Conservation (phyloP, 2,329 filamentous ascomycete species). For the Parafenestella ontariensis region DNA sequence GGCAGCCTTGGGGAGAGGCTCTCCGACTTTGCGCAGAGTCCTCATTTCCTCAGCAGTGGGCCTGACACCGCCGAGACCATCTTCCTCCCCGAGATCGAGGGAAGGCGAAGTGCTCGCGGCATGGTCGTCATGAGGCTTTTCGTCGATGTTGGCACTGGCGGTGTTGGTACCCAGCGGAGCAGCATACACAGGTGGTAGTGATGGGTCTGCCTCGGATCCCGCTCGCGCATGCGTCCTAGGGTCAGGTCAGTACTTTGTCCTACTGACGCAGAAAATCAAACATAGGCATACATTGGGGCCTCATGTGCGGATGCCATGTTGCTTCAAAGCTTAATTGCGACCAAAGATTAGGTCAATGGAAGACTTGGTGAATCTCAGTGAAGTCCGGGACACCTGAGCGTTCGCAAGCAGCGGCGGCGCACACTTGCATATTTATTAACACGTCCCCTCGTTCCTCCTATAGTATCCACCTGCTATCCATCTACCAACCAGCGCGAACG, state of each 20-base stretch:
- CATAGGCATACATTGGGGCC: conserved; percentile 34
- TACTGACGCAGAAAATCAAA: neutral
- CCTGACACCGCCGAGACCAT: conserved; percentile 41
- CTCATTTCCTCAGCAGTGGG: conserved; percentile 53
- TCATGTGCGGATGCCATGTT: conserved; percentile 38
- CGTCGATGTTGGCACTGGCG: conserved; percentile 24
- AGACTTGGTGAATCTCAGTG: conserved; percentile 3
- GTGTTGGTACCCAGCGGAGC: conserved; percentile 30
- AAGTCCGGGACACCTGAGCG: conserved; percentile 19
- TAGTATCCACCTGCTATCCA: conserved; percentile 6
- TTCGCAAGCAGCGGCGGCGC: conserved; percentile 11
- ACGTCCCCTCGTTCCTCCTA: conserved; percentile 11
- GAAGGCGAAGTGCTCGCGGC: conserved; percentile 22
- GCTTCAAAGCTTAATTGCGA: conserved; percentile 8
- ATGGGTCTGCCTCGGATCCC: conserved; percentile 37
- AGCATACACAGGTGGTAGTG: conserved; percentile 38
- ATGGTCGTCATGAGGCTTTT: conserved; percentile 20
- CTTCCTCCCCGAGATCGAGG: conserved; percentile 28
- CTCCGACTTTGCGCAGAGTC: conserved; percentile 55
- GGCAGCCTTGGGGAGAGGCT: conserved; percentile 55
- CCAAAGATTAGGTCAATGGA: conserved; percentile 19
- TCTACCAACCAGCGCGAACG: conserved; percentile 15
- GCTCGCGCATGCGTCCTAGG: conserved; percentile 39
- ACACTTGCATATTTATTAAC: conserved; percentile 35
- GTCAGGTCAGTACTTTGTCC: conserved; percentile 6